Conservation (phyloP, 805 yeast genomes). For the Starmera dryadoides region DNA sequence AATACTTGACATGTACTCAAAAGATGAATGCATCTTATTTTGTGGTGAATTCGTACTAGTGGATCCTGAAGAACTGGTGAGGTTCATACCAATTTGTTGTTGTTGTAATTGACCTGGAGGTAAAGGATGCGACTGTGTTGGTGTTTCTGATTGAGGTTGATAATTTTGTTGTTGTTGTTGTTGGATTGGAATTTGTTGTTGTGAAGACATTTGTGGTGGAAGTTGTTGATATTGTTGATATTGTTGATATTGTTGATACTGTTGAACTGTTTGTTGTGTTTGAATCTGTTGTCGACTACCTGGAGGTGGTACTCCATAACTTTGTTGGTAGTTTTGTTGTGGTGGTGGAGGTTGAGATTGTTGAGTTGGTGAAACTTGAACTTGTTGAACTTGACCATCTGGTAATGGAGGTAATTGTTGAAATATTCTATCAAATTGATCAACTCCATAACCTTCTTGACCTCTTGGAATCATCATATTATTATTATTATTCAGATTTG, state of each 20-base stretch:
- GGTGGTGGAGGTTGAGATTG: constrained; percentile 1
- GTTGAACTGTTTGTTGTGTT: no score
- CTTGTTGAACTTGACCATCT: neutral
- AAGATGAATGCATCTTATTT: no score
- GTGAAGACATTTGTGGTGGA: constrained; percentile 1
- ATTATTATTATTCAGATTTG: no score
- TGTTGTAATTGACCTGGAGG: no score
- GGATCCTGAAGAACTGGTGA: no score
- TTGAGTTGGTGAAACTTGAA: constrained; percentile 1
- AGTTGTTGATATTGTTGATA: neutral
- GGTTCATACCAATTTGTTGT: no score
- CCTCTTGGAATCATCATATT: neutral
- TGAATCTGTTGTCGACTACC: neutral
- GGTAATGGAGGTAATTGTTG: neutral
- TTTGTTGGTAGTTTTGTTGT: constrained; percentile 1
- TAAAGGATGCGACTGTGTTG: neutral
- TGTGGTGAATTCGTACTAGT: no score
- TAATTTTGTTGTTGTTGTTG: neutral
- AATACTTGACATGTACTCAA: no score
- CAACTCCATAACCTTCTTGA: neutral
- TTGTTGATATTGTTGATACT: neutral
- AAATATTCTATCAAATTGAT: neutral
- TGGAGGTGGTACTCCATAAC: neutral
- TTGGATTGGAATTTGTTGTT: constrained; percentile 2
- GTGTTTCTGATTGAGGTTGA: neutral